Base-by-base conservation (phyloP, 345 rosid species). In the Populus tremula region DNA sequence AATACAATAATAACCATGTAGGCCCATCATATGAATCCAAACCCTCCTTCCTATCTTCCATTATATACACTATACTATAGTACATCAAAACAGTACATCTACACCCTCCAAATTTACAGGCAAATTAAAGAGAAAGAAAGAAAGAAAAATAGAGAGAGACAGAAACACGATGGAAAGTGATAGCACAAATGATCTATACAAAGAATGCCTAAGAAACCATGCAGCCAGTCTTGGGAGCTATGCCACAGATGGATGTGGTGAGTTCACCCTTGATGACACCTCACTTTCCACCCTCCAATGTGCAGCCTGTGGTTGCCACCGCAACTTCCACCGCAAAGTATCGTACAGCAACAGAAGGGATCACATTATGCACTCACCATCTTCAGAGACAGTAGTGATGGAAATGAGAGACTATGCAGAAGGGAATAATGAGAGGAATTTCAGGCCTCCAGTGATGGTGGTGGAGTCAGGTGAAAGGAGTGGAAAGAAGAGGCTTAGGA, bases 271-370 rank as follows among this genome's bases (percentile, higher is more conserved):
- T 0, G 85, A 79, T 59, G 76, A 77, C 12, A 2, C 80, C 35
- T 85, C 88, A 69, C 84, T 85, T 20, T 31, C 83, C 8, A 1
- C 76, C 76, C 90, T 91, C 77, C 89, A 89, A 20, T 94, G 98
- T 65, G 93, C 85, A 9, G 98, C 98, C 38, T 94, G 97, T 70
- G 97, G 97, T 54, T 94, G 98, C 85, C 98, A 94, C 93, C 93
- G 98, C 74, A 94, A 90, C 88, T 94, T 92, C 92, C 98, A 94
- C 90, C 91, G 96, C 68, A 88, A 81, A 74, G 81, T 85, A 45
- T 79, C 74, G 4, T 72, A 74, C 70, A 65, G 74, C 67, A 17
- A 72, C 69, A 81, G 84, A 56, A 77, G 70, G 23, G 73, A 76
- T n/a, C 65, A 35, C 5, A 2, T 8, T 12, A 69, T 31, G 23